Base-by-base conservation (phyloP, 1,139 yeast genomes). In the Yamadazyma triangularis region DNA sequence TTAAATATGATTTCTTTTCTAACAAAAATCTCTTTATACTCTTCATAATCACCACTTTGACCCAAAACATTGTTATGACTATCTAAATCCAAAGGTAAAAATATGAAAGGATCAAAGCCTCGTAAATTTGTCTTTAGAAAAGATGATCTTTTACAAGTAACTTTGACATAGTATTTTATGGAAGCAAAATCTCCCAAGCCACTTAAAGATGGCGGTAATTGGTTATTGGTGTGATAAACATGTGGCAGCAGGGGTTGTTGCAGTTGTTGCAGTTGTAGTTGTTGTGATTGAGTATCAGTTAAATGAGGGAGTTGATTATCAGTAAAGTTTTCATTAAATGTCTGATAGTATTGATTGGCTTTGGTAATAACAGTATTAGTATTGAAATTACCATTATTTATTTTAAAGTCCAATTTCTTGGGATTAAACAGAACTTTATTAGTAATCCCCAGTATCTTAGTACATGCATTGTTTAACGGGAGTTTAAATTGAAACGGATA, bases 401-500 rank as follows among this genome's bases (percentile, higher is more conserved):
- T 45, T 23, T 50, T 43, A 13, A 64, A 37, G 38, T 60, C 67
- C 32, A 59, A 47, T 6, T 50, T 48, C 27, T 58, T 55, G 36
- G 43, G 48, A 37, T 61, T 60, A 36, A 64, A 58, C 44, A 41
- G 59, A 9, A 67, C 51, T 43, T 57, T 59, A 47, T 68, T 64
- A 15, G 72, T 54, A 20, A 73, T 48, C 3, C 76, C 77, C 40
- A 45, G 50, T 33, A 59, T 36, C 46, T 66, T 63, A 23, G 58
- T 57, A 51, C 86, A 79, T 13, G 70, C 57, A 32, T 64, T 64
- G 32, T 63, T 61, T 37, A 69, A 49, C 0, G 87, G 86, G 25
- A 80, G 55, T 38, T 55, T 59, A 47, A 80, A 74, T 28, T 60
- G 58, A 49, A 80, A 80, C 4, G 79, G 77, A 45, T 77, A 79